phyloP scores from a whole-genome alignment of 1,284 basidiomycete species.

The Melampsora americana region DNA sequence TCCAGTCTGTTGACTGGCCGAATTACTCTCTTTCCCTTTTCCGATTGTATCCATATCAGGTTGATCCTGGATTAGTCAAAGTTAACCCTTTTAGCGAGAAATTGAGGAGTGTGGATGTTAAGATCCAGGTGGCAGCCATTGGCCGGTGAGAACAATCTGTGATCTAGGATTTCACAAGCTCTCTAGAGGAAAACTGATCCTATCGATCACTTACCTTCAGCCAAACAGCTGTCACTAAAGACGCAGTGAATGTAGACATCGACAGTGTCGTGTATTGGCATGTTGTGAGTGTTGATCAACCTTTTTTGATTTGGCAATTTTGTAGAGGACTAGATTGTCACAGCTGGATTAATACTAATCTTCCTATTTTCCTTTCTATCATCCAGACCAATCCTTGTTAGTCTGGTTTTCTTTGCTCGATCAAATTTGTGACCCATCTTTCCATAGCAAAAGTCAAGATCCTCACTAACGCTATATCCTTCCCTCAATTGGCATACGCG shows the following conservation, averaged over 20 bases:
- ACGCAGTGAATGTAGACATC: slow-evolving; percentile 17
- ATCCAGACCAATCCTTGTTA: slow-evolving; percentile 10
- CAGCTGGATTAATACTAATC: not conserved
- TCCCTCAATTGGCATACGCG: not conserved
- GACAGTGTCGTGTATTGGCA: slow-evolving; percentile 17
- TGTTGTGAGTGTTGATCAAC: not conserved
- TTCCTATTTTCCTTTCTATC: not conserved
- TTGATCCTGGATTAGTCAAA: slow-evolving; percentile 85
- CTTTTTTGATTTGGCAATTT: not conserved
- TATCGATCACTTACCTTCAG: not conserved
- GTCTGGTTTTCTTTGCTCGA: not conserved
- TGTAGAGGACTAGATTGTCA: not conserved
- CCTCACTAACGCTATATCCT: too few relatives aligned
- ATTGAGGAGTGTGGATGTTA: slow-evolving; percentile 9
- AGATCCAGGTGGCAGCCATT: not conserved
- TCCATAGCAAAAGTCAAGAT: not conserved
- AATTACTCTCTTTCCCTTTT: not conserved
- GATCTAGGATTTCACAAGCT: not conserved
- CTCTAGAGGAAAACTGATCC: not conserved
- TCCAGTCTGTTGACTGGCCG: not conserved
- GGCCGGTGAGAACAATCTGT: not conserved
- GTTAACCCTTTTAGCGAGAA: slow-evolving; percentile 78
- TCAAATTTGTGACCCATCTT: not conserved
- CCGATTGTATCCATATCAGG: slow-evolving; percentile 57
- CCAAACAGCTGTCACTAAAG: slow-evolving; percentile 18